Conservation (phyloP, 2,329 filamentous ascomycete species). For the Raffaelea deltoideospora region DNA sequence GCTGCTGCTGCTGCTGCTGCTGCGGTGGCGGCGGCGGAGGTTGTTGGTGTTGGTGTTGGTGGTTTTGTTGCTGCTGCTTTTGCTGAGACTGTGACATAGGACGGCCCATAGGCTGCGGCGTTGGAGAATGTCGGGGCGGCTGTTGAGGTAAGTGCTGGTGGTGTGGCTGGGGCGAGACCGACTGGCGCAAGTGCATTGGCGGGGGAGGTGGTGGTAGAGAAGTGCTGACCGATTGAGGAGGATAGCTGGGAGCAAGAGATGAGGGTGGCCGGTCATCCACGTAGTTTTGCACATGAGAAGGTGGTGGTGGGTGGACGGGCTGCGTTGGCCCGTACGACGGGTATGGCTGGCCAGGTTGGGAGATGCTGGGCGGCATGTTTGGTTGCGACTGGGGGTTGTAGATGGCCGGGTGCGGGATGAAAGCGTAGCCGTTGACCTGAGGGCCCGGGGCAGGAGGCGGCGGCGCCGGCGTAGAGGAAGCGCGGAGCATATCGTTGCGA, state of each 20-base stretch:
- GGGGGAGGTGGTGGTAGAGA: constrained; percentile 27
- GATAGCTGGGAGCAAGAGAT: constrained; percentile 54
- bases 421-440: constrained; percentile 55
- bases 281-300: constrained; percentile 48
- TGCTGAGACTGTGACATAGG: no score
- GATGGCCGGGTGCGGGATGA: constrained; percentile 73
- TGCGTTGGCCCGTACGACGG: constrained; percentile 19
- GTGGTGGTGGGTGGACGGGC: constrained; percentile 13
- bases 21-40: not conserved
- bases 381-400: constrained; percentile 52
- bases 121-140: constrained; percentile 17
- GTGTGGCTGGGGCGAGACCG: constrained; percentile 43
- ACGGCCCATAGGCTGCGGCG: constrained; percentile 26
- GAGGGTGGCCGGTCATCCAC: constrained; percentile 61
- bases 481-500: constrained; percentile 61
- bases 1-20: constrained; percentile 10
- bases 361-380: constrained; percentile 22
- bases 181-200: constrained; percentile 30
- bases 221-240: constrained; percentile 34
- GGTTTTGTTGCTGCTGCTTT: constrained; percentile 1
- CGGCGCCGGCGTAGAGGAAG: constrained; percentile 44
- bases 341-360: constrained; percentile 21
- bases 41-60: not conserved
- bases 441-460: constrained; percentile 19
- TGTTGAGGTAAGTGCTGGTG: constrained; percentile 28